Percentiles rank a stretch among this genome's conserved stretches.
Evolutionary conservation across 2,329 filamentous ascomycete species (phyloP).

Genomic region (Cladosporium sp.): DNA sequence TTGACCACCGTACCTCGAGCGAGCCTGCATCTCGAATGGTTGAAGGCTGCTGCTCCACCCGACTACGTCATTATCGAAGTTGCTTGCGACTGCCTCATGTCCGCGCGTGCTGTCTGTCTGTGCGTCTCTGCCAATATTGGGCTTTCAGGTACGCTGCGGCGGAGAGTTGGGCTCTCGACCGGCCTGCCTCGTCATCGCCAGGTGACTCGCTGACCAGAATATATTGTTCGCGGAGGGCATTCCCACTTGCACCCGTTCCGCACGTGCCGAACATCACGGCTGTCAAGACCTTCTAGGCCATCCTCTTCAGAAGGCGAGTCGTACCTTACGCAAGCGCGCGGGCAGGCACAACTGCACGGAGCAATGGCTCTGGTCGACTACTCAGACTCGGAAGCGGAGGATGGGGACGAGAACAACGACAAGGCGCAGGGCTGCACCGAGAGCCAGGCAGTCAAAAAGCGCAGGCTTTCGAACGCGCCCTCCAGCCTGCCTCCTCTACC

Average conservation of each 20-base stretch:
- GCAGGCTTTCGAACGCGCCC: conserved; percentile 20
- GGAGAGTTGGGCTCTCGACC: too few species aligned
- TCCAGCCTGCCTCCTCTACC: conserved; percentile 62
- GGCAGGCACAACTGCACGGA: background rate
- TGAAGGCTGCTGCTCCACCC: conserved; percentile 5
- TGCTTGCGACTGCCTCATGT: conserved; percentile 4
- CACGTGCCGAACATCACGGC: background rate
- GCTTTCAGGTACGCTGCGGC: background rate
- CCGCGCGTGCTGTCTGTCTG: background rate
- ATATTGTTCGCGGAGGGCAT: background rate
- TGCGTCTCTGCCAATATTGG: conserved; percentile 6
- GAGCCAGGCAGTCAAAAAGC: conserved; percentile 26
- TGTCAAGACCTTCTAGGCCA: conserved; percentile 4
- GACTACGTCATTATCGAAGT: background rate
- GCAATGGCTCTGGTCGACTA: conserved; percentile 67
- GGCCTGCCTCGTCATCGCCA: conserved; percentile 7
- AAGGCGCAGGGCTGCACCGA: conserved; percentile 18
- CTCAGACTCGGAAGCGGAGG: conserved; percentile 51
- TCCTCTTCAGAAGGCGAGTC: background rate
- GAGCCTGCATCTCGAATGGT: background rate
- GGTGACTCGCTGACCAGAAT: background rate
- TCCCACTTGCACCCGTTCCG: background rate
- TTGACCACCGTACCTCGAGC: background rate
- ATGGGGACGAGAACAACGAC: conserved; percentile 40
- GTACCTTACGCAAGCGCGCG: background rate